Base-by-base conservation (phyloP, 768 basidiomycete species). In the Leccinum subgranulosum region DNA sequence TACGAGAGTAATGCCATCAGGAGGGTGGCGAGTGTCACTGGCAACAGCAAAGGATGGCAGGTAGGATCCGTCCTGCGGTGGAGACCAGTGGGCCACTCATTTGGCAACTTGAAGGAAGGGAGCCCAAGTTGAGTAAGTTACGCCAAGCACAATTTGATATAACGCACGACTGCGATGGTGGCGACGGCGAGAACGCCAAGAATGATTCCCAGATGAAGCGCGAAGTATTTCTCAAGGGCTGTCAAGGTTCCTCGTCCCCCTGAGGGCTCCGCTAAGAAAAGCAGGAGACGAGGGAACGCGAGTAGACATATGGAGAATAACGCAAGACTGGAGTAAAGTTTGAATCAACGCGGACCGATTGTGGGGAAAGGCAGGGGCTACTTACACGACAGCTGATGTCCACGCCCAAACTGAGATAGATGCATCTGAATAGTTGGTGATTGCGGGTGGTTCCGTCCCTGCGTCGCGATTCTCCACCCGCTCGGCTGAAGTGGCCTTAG, bases 201-300 rank as follows among this genome's bases (percentile, higher is more conserved):
- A 62, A 84, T 73, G 47, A 92, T 77, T 17, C 85, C 87, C 55
- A 86, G 77, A 36, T 89, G 84, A n/a, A 81, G 67, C 14, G 84
- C 77, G 46, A 93, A 80, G 72, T 87, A 90, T 23, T 77, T 73
- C 66, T 92, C 90, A 33, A 92, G 77, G 3, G 83, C 73, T 3
- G 89, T 88, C 50, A 90, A 77, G 19, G 71, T 64, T 29, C 71
- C 72, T 49, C 79, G 75, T 11, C 73, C 73, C 9, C 71, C 71
- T 49, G 75, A 71, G 3, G 80, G 74, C 55, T 81, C 79, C 12
- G 87, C 78, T 53, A 89, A 73, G 69, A 91, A 90, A 51, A 90
- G 79, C 31, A 91, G 74, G 50, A 91, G 67, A 28, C 83, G 80
- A 54, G 90, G 89, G 59, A 79, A 87, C 31, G 82, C 64, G 4